phyloP scores from a whole-genome alignment of 192 early-diverging fungal genomes.

The Coemansia guatemalensis region DNA sequence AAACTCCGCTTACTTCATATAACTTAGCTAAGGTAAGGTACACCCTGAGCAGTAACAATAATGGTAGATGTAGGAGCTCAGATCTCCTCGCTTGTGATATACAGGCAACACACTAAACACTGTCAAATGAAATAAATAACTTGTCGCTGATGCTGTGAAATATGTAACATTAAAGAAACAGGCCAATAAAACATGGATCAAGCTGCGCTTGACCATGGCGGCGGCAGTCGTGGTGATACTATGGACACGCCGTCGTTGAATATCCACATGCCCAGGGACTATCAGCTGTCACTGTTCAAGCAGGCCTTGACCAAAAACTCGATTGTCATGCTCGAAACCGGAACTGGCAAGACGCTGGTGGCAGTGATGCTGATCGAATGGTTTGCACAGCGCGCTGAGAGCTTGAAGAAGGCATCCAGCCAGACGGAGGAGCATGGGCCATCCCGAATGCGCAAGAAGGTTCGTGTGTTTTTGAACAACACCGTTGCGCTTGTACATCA shows the following conservation, averaged over 20 bases:
- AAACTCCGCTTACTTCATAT: neutral
- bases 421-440: neutral
- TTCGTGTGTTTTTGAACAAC: conserved; percentile 78
- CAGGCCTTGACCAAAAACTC: conserved; percentile 71
- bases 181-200: neutral
- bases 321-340: conserved; percentile 90
- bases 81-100: neutral
- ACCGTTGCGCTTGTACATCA: conserved; percentile 85
- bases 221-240: neutral
- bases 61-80: neutral
- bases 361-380: conserved; percentile 84
- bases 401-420: neutral
- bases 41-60: neutral
- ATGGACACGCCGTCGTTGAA: conserved; percentile 1
- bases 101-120: neutral
- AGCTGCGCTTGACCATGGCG: neutral
- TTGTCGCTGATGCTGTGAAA: neutral
- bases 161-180: neutral
- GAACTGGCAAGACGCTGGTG: conserved; percentile 91
- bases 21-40: neutral
- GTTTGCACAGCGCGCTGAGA: conserved; percentile 47
- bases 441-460: conserved; percentile 14
- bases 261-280: conserved; percentile 62
- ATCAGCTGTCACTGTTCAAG: conserved; percentile 76
- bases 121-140: neutral